Evolutionary conservation across 176 grass and related monocot species (phyloP).

Genomic region (Eremochloa ophiuroides): DNA sequence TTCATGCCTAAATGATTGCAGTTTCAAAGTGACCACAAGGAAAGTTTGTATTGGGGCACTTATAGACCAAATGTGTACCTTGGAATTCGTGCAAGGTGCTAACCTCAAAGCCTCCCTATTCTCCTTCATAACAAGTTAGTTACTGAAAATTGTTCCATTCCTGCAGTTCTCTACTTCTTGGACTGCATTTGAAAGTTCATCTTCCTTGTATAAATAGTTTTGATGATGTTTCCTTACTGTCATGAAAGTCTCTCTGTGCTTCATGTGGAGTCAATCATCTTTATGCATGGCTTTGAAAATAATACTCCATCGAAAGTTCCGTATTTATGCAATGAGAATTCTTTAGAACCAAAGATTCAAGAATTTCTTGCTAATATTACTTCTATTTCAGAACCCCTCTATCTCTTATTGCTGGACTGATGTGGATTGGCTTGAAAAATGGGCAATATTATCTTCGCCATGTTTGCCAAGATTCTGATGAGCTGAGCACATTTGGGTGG

Average conservation of each 20-base stretch:
- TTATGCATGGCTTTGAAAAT: not conserved
- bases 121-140: constrained; percentile 4
- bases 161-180: not conserved
- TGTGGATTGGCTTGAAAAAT: constrained; percentile 93
- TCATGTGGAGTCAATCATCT: not conserved
- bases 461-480: constrained; percentile 96
- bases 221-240: not conserved
- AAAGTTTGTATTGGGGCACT: constrained; percentile 95
- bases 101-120: constrained; percentile 1
- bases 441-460: constrained; percentile 84
- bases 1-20: constrained; percentile 40
- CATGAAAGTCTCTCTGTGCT: not conserved
- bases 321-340: not conserved
- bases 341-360: not conserved
- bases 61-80: constrained; percentile 92
- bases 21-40: constrained; percentile 87
- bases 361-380: constrained; percentile 23
- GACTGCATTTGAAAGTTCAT: not conserved
- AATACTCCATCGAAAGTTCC: no score
- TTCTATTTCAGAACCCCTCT: constrained; percentile 60
- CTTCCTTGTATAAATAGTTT: not conserved
- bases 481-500: constrained; percentile 85
- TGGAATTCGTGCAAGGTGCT: constrained; percentile 87
- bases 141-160: constrained; percentile 10
- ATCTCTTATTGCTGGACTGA: constrained; percentile 86